These are phyloP conservation scores for Nevesoporus exiguus DNA, from an alignment of 768 basidiomycete species.

Conservation along the genomic window DNA sequence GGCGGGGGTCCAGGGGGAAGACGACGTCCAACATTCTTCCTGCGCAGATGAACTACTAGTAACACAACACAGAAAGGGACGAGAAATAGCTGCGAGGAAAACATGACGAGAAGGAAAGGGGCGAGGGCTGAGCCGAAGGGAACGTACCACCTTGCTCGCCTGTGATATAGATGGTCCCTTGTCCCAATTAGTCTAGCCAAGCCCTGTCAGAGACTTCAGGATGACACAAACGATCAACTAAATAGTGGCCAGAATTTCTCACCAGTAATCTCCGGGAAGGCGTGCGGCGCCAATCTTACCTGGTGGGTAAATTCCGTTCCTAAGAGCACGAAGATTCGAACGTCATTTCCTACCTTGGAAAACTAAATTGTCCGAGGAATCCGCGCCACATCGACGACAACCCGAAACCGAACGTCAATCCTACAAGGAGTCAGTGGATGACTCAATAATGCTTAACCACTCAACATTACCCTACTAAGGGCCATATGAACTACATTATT, in stretches of 20 bases:
- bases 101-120: not conserved
- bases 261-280: not conserved
- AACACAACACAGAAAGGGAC: constrained; percentile 10
- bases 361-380: no score
- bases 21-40: constrained; percentile 2
- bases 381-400: no score
- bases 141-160: not conserved
- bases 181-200: not conserved
- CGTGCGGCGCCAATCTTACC: no score
- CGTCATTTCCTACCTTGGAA: no score
- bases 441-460: no score
- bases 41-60: constrained; percentile 9
- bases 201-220: not conserved
- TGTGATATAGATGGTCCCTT: constrained; percentile 1
- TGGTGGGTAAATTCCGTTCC: no score
- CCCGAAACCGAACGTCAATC: no score
- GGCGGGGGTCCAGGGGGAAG: constrained; percentile 24
- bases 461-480: no score
- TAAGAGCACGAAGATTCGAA: no score
- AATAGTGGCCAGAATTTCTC: not conserved
- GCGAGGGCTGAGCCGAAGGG: not conserved
- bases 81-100: not conserved
- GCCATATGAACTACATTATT: no score
- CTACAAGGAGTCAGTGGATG: no score
- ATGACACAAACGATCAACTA: not conserved